A percentile compares a stretch with the other conserved stretches of the same genome.
These are phyloP conservation scores for Torulaspora maleeae DNA, from an alignment of 805 yeast genomes.

Conservation along the genomic window DNA sequence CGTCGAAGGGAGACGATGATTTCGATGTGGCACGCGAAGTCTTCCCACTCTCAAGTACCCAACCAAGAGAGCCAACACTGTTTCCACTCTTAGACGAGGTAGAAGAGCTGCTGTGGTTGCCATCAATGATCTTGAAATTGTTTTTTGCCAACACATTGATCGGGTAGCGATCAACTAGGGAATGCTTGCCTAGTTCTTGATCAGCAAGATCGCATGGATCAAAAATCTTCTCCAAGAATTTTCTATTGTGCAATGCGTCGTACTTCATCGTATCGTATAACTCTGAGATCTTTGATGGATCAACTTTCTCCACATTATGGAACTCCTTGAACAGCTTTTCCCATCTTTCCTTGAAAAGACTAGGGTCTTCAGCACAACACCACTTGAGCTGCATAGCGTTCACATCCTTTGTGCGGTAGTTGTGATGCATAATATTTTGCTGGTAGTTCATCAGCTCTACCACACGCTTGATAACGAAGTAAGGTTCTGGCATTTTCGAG, in stretches of 20 bases:
- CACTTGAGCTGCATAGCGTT: conserved; percentile 68
- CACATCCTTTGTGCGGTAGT: conserved; percentile 64
- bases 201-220: conserved; percentile 46
- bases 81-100: conserved; percentile 19
- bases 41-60: conserved; percentile 53
- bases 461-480: conserved; percentile 85
- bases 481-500: conserved; percentile 95
- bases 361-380: conserved; percentile 97
- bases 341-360: conserved; percentile 91
- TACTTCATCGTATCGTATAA: conserved; percentile 97
- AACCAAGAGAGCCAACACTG: conserved; percentile 64
- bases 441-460: conserved; percentile 95
- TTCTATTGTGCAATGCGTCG: conserved; percentile 93
- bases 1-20: conserved; percentile 59
- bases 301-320: conserved; percentile 88
- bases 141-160: conserved; percentile 72
- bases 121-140: conserved; percentile 57
- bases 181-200: conserved; percentile 32
- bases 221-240: conserved; percentile 78
- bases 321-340: conserved; percentile 92
- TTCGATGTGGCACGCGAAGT: conserved; percentile 22
- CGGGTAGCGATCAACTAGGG: conserved; percentile 67
- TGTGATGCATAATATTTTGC: conserved; percentile 73
- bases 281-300: conserved; percentile 95
- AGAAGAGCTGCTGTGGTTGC: conserved; percentile 15